Conservation (phyloP, 2,329 filamentous ascomycete genomes). For the Monosporascus sp. region DNA sequence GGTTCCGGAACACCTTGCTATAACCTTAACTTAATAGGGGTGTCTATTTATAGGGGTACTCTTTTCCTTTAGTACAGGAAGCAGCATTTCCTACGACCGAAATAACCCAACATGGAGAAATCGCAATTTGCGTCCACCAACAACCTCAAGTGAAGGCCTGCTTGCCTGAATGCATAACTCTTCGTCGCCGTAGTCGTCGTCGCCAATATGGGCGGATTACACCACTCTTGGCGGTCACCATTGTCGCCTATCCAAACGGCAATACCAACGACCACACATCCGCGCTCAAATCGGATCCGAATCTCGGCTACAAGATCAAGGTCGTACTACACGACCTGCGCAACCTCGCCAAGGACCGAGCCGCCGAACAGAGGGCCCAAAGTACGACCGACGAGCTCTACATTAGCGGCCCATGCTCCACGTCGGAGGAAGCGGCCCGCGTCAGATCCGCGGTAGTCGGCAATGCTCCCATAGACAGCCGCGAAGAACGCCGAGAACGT, state of each 20-base stretch:
- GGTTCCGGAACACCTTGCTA: no score
- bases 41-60: no score
- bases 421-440: slow-evolving; percentile 12
- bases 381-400: slow-evolving; percentile 17
- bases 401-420: slow-evolving; percentile 23
- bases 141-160: no score
- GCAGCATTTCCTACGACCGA: no score
- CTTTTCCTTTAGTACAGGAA: no score
- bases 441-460: slow-evolving; percentile 14
- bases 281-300: background rate
- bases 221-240: background rate
- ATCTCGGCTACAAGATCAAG: background rate
- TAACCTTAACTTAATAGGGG: no score
- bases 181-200: no score
- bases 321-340: background rate
- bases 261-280: background rate
- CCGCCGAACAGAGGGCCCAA: background rate
- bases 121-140: no score
- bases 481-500: slow-evolving; percentile 1
- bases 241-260: background rate
- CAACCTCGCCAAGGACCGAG: background rate
- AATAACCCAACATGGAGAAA: no score
- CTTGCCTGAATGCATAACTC: no score
- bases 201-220: background rate
- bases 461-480: background rate